Conservation (phyloP, 2,329 filamentous ascomycete species). For the Aspergillus pseudotamarii region DNA sequence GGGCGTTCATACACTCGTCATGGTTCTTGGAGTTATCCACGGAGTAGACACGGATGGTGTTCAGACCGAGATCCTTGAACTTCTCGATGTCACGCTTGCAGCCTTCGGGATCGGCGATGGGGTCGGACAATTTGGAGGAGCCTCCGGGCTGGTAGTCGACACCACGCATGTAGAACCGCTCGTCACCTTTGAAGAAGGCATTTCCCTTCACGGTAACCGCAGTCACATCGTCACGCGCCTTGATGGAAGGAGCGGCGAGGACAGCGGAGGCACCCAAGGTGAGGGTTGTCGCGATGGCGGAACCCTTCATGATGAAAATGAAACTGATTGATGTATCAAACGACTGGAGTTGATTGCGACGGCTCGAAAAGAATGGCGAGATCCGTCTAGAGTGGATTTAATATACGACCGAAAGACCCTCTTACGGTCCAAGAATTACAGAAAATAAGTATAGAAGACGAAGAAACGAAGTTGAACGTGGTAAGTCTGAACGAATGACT, state of each 20-base stretch:
- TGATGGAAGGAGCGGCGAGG: constrained; percentile 46
- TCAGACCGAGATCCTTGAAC: constrained; percentile 85
- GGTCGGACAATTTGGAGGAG: constrained; percentile 67
- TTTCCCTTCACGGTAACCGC: constrained; percentile 65
- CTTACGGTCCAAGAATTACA: neutral
- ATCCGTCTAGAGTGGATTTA: neutral
- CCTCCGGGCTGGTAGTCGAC: constrained; percentile 69
- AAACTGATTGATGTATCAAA: constrained; percentile 4
- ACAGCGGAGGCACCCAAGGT: constrained; percentile 50
- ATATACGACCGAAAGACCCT: neutral
- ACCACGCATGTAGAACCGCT: constrained; percentile 58
- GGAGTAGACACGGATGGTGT: constrained; percentile 90
- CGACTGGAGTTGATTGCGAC: constrained; percentile 2
- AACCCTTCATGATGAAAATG: constrained; percentile 55
- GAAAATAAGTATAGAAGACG: neutral
- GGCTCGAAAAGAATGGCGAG: constrained; percentile 4
- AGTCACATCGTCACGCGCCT: constrained; percentile 52
- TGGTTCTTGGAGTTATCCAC: constrained; percentile 84
- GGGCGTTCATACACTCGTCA: constrained; percentile 79
- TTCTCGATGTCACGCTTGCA: constrained; percentile 80
- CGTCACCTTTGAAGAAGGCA: constrained; percentile 65
- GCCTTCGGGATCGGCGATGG: constrained; percentile 68
- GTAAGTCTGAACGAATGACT: constrained; percentile 23
- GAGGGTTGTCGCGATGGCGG: constrained; percentile 50
- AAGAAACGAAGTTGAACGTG: neutral